These are phyloP conservation scores for Pelargonium cotyledonis DNA, from an alignment of 441 rosid genomes.

Conservation along the genomic window DNA sequence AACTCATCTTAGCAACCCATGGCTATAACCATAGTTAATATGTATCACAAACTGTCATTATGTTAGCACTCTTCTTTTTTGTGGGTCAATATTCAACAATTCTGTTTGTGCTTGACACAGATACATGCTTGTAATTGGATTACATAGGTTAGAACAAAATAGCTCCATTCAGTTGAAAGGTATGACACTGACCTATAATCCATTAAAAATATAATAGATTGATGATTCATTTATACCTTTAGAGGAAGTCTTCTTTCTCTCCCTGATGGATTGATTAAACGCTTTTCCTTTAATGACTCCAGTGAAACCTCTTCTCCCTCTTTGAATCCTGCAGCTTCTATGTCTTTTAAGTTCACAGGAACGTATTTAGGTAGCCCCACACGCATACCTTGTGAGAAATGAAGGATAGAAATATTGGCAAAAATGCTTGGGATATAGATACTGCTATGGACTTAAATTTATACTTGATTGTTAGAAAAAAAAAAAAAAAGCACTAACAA, in stretches of 20 bases:
- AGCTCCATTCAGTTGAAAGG: neutral
- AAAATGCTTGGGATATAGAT: neutral
- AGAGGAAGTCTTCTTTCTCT: slow-evolving; percentile 88
- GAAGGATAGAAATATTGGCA: neutral
- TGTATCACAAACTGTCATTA: neutral
- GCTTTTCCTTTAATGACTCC: slow-evolving; percentile 23
- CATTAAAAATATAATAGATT: neutral
- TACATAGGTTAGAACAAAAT: too few species aligned
- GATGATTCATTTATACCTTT: slow-evolving; percentile 39
- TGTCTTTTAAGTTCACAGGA: neutral
- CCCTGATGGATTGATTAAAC: slow-evolving; percentile 91
- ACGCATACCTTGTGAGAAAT: slow-evolving; percentile 55
- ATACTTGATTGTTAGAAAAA: too few species aligned
- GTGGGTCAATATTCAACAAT: too few species aligned
- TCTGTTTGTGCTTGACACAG: too few species aligned
- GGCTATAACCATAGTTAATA: neutral
- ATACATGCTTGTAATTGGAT: neutral
- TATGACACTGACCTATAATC: neutral
- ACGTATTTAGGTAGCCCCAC: slow-evolving; percentile 64
- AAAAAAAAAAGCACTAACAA: too few species aligned
- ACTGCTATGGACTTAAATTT: too few species aligned
- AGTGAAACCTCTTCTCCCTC: neutral
- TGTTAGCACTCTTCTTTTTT: too few species aligned
- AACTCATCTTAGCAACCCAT: neutral
- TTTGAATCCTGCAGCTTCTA: neutral